Evolutionary conservation across 352 stramenopile genomes (phyloP), one percentile per base, ranked within the genome.

Genomic region (Phytophthora fragariaefolia): DNA sequence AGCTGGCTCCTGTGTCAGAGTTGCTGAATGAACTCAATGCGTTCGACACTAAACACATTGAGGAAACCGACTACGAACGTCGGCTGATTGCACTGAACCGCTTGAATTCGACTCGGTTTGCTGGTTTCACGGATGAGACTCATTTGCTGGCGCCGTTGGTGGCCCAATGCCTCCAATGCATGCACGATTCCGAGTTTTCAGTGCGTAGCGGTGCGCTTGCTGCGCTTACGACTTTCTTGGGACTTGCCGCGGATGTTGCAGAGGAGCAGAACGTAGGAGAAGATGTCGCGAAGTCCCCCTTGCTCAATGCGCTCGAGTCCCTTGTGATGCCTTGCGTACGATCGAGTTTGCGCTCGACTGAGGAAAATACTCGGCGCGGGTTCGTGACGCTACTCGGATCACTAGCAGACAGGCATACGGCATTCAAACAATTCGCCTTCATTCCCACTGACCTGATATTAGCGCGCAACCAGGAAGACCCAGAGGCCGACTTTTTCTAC

Each of bases 401-500:
- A 12, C 45, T 97, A 17, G 78, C 89, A 0, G 87, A 94, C 47
- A 60, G 67, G 8, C 63, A 82, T 64, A 38, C 71, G 55, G 51
- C 59, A 28, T 52, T 76, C 82, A 54, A 61, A 56, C 42, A 55
- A 48, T 82, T 87, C 47, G 34, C 82, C 17, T 95, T 88, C 43
- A 72, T 96, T 18, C 89, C 88, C 7, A 77, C 71, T 1, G 87
- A 96, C 53, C 50, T 97, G 20, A 69, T 76, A 15, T 56, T 94
- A 23, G 63, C 93, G 32, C 84, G 87, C 49, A 92, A 90, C 49
- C 75, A 84, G 9, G 82, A 97, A 7, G 92, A 98, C 63, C 80
- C 89, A 9, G 92, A 99, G 65, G 87, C 97, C 7, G 97, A 99
- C 75, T 99, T 99, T 66, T 99, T 99, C 80, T 92, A 98, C 66